Evolutionary conservation across 306 rosid species (phyloP).

Genomic region (Medicago ruthenica): DNA sequence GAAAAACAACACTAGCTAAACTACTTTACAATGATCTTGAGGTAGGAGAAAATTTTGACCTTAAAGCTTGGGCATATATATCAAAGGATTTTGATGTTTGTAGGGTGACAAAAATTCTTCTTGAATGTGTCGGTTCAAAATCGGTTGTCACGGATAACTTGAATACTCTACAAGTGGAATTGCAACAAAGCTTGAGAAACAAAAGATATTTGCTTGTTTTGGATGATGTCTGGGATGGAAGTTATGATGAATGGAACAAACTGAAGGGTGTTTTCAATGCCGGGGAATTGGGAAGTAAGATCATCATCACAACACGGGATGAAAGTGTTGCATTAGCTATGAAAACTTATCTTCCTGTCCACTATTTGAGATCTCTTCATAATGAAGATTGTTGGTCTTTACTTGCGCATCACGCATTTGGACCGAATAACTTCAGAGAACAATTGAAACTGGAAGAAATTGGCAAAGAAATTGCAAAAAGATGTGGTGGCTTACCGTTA

Average conservation of each 20-base stretch:
- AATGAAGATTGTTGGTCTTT: constrained; percentile 50
- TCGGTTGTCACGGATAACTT: neutral
- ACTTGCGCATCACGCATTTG: constrained; percentile 50
- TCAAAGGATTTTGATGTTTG: constrained; percentile 29
- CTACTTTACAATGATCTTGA: constrained; percentile 27
- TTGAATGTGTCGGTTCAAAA: neutral
- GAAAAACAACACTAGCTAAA: constrained; percentile 27
- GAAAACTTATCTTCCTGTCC: constrained; percentile 44
- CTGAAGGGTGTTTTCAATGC: constrained; percentile 1
- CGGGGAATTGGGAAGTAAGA: constrained; percentile 25
- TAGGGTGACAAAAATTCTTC: neutral
- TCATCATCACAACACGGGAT: constrained; percentile 30
- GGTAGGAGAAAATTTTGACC: neutral
- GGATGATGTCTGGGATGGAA: constrained; percentile 56
- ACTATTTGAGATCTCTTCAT: constrained; percentile 38
- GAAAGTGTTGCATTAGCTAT: constrained; percentile 46
- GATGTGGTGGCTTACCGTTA: constrained; percentile 55
- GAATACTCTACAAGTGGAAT: constrained; percentile 35
- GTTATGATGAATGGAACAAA: constrained; percentile 49
- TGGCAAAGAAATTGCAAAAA: constrained; percentile 47
- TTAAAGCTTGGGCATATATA: constrained; percentile 14
- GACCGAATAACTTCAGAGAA: neutral
- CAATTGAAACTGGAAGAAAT: constrained; percentile 38
- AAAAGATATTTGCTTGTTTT: constrained; percentile 50
- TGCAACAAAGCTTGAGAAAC: constrained; percentile 30